A percentile compares a stretch with the other conserved stretches of the same genome.
These are phyloP conservation scores for Geosiphon pyriformis DNA, from an alignment of 192 early-diverging fungal genomes.

Conservation along the genomic window DNA sequence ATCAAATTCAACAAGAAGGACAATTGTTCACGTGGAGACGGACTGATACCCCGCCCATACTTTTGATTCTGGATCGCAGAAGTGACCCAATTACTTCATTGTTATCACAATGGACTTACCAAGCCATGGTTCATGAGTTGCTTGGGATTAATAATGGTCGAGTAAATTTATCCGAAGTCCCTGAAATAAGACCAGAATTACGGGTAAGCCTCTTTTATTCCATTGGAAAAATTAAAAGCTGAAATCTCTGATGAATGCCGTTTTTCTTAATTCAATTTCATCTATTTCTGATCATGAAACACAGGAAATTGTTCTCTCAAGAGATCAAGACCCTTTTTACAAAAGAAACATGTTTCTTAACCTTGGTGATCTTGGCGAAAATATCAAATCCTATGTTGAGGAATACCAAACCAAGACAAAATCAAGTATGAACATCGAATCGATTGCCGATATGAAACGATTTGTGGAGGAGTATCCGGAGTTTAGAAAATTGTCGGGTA, in stretches of 20 bases:
- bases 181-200: conserved; percentile 73
- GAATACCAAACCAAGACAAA: conserved; percentile 91
- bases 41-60: conserved; percentile 78
- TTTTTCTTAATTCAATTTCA: neutral
- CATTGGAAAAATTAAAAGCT: neutral
- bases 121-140: conserved; percentile 96
- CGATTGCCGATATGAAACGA: conserved; percentile 96
- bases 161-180: conserved; percentile 84
- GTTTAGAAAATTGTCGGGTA: conserved; percentile 91
- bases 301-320: conserved; percentile 84
- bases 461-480: conserved; percentile 99
- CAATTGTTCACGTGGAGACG: conserved; percentile 74
- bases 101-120: conserved; percentile 96
- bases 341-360: conserved; percentile 86
- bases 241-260: no score
- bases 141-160: conserved; percentile 90
- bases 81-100: conserved; percentile 96
- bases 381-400: conserved; percentile 91
- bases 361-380: conserved; percentile 88
- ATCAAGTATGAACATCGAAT: conserved; percentile 86
- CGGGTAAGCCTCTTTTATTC: conserved; percentile 45
- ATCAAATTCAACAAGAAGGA: conserved; percentile 69
- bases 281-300: neutral
- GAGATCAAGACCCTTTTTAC: conserved; percentile 92
- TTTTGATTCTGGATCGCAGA: conserved; percentile 87